Conservation (phyloP, 2,329 filamentous ascomycete genomes). For the Rhynchosporium secalis region DNA sequence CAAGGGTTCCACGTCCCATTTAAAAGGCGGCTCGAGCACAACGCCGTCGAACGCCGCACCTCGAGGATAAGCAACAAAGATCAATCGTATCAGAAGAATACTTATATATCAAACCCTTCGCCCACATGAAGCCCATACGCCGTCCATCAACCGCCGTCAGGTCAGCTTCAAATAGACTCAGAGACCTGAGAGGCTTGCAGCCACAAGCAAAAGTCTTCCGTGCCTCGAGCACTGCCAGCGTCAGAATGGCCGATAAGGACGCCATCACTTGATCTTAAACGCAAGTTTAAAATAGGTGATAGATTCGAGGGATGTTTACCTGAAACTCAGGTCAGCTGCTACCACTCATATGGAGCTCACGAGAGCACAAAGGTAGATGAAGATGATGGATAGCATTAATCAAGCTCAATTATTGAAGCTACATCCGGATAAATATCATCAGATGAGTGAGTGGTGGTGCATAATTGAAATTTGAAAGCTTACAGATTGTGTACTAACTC, state of each 20-base stretch:
- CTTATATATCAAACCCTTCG: neutral
- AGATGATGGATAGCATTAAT: neutral
- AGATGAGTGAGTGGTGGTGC: neutral
- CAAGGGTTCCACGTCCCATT: constrained; percentile 88
- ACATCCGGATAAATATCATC: neutral
- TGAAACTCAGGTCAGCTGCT: neutral
- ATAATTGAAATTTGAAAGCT: neutral
- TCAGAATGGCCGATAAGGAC: neutral
- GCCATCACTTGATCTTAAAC: too few relatives aligned
- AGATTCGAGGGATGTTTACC: too few relatives aligned
- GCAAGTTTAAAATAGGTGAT: too few relatives aligned
- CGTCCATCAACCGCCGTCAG: too few relatives aligned
- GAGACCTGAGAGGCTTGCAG: neutral
- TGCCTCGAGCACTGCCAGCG: neutral
- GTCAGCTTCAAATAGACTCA: neutral
- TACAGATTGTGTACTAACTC: neutral
- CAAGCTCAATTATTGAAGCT: neutral
- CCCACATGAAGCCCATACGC: neutral
- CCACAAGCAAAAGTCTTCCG: neutral
- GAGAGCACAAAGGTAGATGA: neutral
- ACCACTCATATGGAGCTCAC: neutral
- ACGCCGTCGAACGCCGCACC: constrained; percentile 36
- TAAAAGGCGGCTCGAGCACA: constrained; percentile 54
- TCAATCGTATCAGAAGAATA: neutral
- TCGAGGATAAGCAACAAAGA: constrained; percentile 6